phyloP scores from a whole-genome alignment of 164 flowering plant genomes.

The Aristolochia californica region DNA sequence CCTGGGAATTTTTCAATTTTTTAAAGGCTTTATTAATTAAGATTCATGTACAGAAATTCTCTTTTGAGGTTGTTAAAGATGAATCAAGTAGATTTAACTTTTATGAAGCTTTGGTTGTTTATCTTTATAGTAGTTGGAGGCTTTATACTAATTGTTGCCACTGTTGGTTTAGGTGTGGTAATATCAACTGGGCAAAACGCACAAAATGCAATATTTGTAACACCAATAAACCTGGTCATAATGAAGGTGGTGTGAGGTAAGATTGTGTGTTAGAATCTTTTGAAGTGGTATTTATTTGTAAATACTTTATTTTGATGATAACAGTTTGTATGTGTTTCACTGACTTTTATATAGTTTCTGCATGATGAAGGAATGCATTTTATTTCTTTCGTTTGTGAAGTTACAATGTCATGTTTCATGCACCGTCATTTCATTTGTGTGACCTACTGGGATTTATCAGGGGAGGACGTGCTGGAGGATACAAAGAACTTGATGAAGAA shows the following conservation, averaged over 20 bases:
- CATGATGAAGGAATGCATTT: neutral
- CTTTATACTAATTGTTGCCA: neutral
- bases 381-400: too few relatives aligned
- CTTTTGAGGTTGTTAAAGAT: too few relatives aligned
- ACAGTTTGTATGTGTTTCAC: too few relatives aligned
- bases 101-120: too few relatives aligned
- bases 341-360: neutral
- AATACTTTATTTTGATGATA: neutral
- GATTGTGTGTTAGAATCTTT: neutral
- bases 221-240: constrained; percentile 94
- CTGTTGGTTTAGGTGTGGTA: constrained; percentile 66
- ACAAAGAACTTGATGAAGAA: constrained; percentile 97
- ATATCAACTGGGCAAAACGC: constrained; percentile 98
- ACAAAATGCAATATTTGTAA: constrained; percentile 90
- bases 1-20: too few relatives aligned
- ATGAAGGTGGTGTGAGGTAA: constrained; percentile 96
- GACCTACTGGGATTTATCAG: constrained; percentile 29
- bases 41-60: too few relatives aligned
- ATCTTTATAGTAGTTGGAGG: too few relatives aligned
- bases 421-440: too few relatives aligned
- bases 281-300: too few relatives aligned
- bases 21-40: too few relatives aligned
- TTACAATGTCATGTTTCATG: neutral
- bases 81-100: too few relatives aligned
- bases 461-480: constrained; percentile 98